Evolutionary conservation across 2,329 filamentous ascomycete genomes (phyloP), one percentile per base, ranked within the genome.

Genomic region (Grosmannia penicillata): DNA sequence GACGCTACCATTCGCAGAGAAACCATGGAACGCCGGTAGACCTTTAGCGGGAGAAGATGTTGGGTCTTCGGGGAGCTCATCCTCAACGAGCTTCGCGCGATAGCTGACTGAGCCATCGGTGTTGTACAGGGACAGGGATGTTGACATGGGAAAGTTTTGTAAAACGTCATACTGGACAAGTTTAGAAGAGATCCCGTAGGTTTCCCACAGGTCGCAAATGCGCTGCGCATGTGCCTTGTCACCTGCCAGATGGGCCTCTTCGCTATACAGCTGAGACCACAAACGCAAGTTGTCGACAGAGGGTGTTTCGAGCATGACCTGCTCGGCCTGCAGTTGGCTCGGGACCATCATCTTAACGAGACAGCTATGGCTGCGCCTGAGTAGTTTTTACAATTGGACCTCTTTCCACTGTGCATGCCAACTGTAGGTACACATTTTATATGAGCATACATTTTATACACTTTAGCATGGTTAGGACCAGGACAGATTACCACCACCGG

Each of bases 141-240:
- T 36, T 25, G 34, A 28, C 8, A 19, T 10, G 24, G 34, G 34
- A 9, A 36, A 29, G 15, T 36, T 36, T 25, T 36, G 34, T 3
- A 36, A 17, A 3, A 36, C 34, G 19, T 36, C 34, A 25, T 36
- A 36, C 11, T 14, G 24, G n/a, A 29, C 24, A 9, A 36, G 34
- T 17, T 28, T 10, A 9, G 34, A 15, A 3, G 8, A 6, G 18
- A 36, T 28, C 7, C 34, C 34, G n/a, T 36, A 36, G 11, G 34
- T 28, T n/a, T 29, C 15, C 34, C 34, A 36, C 7, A 36, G 25
- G 14, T 36, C 34, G 13, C 34, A 29, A 15, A 33, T 33, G 32
- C 22, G 19, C 22, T 33, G 32, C 8, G 32, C 32, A n/a, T 33
- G 32, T 6, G 19, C 22, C 32, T 33, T 24, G 19, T 33, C 30